Conservation (phyloP, 176 grass and related monocot species). For the Phyllostachys edulis region DNA sequence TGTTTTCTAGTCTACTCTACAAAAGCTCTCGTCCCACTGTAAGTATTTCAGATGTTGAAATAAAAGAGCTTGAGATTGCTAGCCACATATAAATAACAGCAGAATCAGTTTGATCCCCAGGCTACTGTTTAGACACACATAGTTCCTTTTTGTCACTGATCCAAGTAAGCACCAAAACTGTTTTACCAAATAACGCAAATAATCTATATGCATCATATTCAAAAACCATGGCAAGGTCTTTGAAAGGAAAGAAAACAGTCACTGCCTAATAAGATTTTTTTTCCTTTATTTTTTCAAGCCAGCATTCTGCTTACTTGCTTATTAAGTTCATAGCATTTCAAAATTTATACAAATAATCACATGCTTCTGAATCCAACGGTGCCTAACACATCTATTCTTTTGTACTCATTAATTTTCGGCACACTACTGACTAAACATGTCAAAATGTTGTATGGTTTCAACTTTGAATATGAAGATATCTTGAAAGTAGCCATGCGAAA, state of each 20-base stretch:
- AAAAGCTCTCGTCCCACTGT: not conserved
- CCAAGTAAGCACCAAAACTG: slow-evolving; percentile 1
- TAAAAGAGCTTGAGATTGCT: slow-evolving; percentile 4
- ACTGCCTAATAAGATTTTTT: not conserved
- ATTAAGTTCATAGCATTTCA: not conserved
- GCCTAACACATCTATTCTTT: not conserved
- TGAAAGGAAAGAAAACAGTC: not conserved
- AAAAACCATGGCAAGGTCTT: not conserved
- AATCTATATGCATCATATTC: not conserved
- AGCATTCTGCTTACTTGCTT: not conserved
- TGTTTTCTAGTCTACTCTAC: not conserved
- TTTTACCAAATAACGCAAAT: not conserved
- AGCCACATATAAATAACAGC: slow-evolving; percentile 6
- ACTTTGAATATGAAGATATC: slow-evolving; percentile 6
- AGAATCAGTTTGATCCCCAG: not conserved
- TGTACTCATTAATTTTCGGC: not conserved
- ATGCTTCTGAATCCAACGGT: not conserved
- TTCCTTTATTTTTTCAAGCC: not conserved
- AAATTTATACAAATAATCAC: not conserved
- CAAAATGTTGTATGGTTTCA: slow-evolving; percentile 1
- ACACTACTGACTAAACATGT: not conserved
- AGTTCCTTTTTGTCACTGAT: not conserved
- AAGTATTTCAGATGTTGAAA: slow-evolving; percentile 20
- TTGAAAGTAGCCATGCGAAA: not conserved
- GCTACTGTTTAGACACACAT: not conserved